phyloP scores from a whole-genome alignment of 257 asterid genomes.

The Cordia subcordata region DNA sequence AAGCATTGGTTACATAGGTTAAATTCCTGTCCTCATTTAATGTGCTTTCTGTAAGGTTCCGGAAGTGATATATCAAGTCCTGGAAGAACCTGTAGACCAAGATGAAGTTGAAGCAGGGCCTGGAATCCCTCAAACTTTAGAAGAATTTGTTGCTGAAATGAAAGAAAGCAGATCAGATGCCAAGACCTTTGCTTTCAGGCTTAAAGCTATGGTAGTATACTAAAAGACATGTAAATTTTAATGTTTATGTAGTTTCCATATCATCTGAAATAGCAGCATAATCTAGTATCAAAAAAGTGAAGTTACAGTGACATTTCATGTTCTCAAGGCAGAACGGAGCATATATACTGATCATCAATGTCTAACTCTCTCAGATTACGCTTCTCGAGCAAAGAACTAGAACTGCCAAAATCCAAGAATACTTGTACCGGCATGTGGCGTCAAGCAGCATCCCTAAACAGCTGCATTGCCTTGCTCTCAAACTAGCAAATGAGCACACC shows the following conservation, averaged over 20 bases:
- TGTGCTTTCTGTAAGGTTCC: slow-evolving; percentile 58
- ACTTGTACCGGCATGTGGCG: slow-evolving; percentile 94
- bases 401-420: slow-evolving; percentile 90
- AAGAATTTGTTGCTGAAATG: slow-evolving; percentile 60
- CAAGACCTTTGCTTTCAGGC: slow-evolving; percentile 69
- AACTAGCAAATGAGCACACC: slow-evolving; percentile 83
- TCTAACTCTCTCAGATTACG: slow-evolving; percentile 44
- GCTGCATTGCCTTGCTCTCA: slow-evolving; percentile 83
- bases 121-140: slow-evolving; percentile 53
- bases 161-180: slow-evolving; percentile 57
- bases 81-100: slow-evolving; percentile 52
- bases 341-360: neutral
- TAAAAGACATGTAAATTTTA: no score
- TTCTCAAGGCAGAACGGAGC: no score
- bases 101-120: slow-evolving; percentile 26
- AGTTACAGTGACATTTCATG: no score
- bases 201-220: slow-evolving; percentile 31
- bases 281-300: no score
- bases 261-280: no score
- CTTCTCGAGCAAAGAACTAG: slow-evolving; percentile 81
- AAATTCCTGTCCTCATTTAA: no score
- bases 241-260: no score
- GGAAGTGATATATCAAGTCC: slow-evolving; percentile 73
- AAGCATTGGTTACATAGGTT: no score
- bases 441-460: slow-evolving; percentile 97